These are phyloP conservation scores for Arabidopsis lyrata DNA, from an alignment of 441 rosid genomes.

Conservation along the genomic window DNA sequence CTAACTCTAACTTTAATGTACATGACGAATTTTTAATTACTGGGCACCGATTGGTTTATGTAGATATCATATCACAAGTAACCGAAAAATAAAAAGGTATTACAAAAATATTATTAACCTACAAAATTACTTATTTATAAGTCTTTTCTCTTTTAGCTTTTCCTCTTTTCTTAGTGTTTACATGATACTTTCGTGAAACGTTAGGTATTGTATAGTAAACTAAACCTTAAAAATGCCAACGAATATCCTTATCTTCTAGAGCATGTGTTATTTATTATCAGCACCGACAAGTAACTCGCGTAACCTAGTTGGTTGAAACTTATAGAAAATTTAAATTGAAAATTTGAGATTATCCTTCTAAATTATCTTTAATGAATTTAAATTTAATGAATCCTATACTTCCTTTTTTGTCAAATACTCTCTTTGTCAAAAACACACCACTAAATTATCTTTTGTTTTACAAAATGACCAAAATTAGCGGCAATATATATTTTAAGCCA, in stretches of 20 bases:
- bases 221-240: slow-evolving; percentile 41
- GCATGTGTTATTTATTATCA: slow-evolving; percentile 9
- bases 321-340: background rate
- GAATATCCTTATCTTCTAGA: slow-evolving; percentile 43
- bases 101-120: background rate
- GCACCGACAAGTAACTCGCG: slow-evolving; percentile 44
- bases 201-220: slow-evolving; percentile 27
- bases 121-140: slow-evolving; percentile 8
- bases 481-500: slow-evolving; percentile 33
- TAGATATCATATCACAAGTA: slow-evolving; percentile 7
- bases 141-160: slow-evolving; percentile 18
- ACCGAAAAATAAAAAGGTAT: background rate
- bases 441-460: background rate
- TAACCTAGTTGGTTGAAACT: slow-evolving; percentile 29
- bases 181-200: slow-evolving; percentile 32
- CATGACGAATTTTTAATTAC: background rate
- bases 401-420: slow-evolving; percentile 14
- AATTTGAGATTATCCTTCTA: slow-evolving; percentile 13
- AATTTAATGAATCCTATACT: background rate
- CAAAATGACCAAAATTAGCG: slow-evolving; percentile 38
- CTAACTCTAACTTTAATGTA: background rate
- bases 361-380: too few relatives aligned
- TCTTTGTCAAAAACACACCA: slow-evolving; percentile 26
- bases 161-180: background rate
- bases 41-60: background rate